Conservation (phyloP, 2,329 filamentous ascomycete species). For the Malbranchea cinnamomea region DNA sequence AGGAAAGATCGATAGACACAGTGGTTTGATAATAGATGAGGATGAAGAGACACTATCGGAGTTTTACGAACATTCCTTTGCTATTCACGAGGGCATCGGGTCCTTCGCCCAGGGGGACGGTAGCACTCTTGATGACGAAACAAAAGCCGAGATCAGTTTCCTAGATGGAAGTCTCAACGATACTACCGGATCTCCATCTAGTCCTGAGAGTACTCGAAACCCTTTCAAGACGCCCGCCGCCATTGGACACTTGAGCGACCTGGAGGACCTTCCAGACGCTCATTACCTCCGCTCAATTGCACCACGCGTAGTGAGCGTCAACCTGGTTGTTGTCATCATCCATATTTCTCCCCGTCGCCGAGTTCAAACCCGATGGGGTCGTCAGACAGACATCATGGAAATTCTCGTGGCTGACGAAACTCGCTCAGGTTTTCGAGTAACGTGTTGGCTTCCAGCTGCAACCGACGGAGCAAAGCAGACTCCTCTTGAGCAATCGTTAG, state of each 20-base stretch:
- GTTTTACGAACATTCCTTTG: constrained; percentile 68
- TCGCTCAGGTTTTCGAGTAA: constrained; percentile 61
- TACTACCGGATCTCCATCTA: constrained; percentile 8
- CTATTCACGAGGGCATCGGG: constrained; percentile 43
- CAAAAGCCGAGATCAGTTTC: constrained; percentile 5
- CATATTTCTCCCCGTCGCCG: constrained; percentile 52
- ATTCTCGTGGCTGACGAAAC: constrained; percentile 77
- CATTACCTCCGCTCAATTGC: constrained; percentile 48
- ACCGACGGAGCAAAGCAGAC: constrained; percentile 12
- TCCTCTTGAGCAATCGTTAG: constrained; percentile 26
- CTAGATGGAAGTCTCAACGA: constrained; percentile 6
- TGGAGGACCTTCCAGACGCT: constrained; percentile 57
- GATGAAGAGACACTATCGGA: constrained; percentile 36
- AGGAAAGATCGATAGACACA: constrained; percentile 10
- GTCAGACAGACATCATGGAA: constrained; percentile 53
- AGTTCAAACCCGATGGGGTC: constrained; percentile 45
- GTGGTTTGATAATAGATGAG: constrained; percentile 6
- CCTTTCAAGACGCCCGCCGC: constrained; percentile 16
- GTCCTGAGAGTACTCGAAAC: constrained; percentile 7
- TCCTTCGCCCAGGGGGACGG: constrained; percentile 5
- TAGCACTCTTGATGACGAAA: constrained; percentile 7
- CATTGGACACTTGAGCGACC: constrained; percentile 40
- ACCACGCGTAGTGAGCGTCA: constrained; percentile 70
- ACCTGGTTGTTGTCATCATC: constrained; percentile 67
- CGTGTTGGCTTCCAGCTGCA: constrained; percentile 57